Evolutionary conservation across 441 rosid species (phyloP).

Genomic region (Pelargonium australe): DNA sequence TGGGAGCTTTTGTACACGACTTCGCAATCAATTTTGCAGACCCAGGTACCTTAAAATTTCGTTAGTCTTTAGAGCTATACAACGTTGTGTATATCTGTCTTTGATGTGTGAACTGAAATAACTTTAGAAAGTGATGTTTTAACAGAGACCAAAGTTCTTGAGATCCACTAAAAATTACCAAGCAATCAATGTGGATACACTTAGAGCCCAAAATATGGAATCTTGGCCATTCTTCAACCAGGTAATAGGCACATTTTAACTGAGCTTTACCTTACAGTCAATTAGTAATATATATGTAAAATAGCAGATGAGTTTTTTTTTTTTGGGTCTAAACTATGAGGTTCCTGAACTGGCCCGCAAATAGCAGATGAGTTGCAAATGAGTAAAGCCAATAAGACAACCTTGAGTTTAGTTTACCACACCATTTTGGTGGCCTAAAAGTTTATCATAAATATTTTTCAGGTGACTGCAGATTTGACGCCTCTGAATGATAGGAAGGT

Average conservation of each 20-base stretch:
- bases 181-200: conserved; percentile 71
- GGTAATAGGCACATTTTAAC: conserved; percentile 31
- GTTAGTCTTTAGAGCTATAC: neutral
- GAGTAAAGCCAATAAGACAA: neutral
- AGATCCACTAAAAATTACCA: conserved; percentile 76
- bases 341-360: too few relatives aligned
- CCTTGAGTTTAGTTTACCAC: neutral
- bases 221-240: conserved; percentile 84
- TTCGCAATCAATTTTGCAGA: conserved; percentile 69
- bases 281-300: too few relatives aligned
- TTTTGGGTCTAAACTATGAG: too few relatives aligned
- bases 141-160: conserved; percentile 74
- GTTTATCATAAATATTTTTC: conserved; percentile 17
- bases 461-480: conserved; percentile 84
- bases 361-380: too few relatives aligned
- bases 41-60: conserved; percentile 36
- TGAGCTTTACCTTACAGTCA: too few relatives aligned
- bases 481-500: conserved; percentile 69
- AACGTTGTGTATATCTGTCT: neutral
- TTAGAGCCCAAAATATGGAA: conserved; percentile 85
- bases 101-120: conserved; percentile 13
- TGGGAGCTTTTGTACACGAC: conserved; percentile 97
- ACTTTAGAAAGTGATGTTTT: conserved; percentile 15
- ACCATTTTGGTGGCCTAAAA: conserved; percentile 1
- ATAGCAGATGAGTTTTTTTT: too few relatives aligned